Conservation (phyloP, 805 yeast genomes). For the Limtongozyma cylindracea region DNA sequence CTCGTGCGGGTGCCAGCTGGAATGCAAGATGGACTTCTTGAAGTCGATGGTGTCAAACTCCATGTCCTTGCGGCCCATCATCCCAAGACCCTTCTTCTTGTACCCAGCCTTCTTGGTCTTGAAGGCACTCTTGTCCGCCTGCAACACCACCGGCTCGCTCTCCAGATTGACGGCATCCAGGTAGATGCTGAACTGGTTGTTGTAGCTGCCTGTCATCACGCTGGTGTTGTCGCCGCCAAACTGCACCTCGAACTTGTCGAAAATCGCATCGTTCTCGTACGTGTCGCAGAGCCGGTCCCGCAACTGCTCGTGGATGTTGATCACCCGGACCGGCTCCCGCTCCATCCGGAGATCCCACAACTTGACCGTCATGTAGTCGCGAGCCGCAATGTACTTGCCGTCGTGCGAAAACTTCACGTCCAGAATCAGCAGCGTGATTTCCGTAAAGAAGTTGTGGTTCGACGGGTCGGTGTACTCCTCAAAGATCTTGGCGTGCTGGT, state of each 20-base stretch:
- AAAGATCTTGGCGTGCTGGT: slow-evolving; percentile 61
- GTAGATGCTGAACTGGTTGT: slow-evolving; percentile 90
- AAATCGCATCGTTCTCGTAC: slow-evolving; percentile 93
- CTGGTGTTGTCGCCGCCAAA: slow-evolving; percentile 82
- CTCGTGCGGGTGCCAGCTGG: slow-evolving; percentile 97
- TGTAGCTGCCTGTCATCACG: slow-evolving; percentile 92
- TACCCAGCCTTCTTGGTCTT: slow-evolving; percentile 74
- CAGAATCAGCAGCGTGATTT: slow-evolving; percentile 80
- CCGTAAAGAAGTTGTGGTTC: slow-evolving; percentile 88
- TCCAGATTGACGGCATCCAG: slow-evolving; percentile 44
- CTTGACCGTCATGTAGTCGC: slow-evolving; percentile 94
- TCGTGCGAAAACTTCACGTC: slow-evolving; percentile 82
- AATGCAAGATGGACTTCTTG: slow-evolving; percentile 79
- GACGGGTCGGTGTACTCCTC: slow-evolving; percentile 89
- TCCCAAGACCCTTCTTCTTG: slow-evolving; percentile 42
- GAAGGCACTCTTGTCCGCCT: slow-evolving; percentile 96
- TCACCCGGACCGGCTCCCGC: slow-evolving; percentile 78
- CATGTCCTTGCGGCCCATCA: slow-evolving; percentile 17
- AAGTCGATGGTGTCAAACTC: slow-evolving; percentile 58
- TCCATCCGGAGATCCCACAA: slow-evolving; percentile 98
- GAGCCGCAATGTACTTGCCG: slow-evolving; percentile 86
- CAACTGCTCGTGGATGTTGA: slow-evolving; percentile 85
- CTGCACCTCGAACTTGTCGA: slow-evolving; percentile 93
- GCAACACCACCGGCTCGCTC: slow-evolving; percentile 47
- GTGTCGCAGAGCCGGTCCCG: slow-evolving; percentile 89